phyloP scores from a whole-genome alignment of 2,329 filamentous ascomycete genomes.

The Pseudophaeomoniella oleicola region DNA sequence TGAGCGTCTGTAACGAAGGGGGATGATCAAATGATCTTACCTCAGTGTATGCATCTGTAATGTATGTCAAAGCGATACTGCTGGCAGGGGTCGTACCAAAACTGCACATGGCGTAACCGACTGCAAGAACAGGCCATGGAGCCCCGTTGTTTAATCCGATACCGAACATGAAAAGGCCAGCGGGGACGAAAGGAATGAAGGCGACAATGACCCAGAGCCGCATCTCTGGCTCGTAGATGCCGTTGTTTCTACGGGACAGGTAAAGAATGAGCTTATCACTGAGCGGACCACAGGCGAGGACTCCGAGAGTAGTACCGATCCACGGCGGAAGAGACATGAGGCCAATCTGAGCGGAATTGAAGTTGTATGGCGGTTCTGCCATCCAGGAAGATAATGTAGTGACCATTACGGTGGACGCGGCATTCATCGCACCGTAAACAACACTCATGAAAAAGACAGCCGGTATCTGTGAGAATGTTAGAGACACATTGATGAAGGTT shows the following conservation, averaged over 20 bases:
- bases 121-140: constrained; percentile 16
- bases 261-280: constrained; percentile 25
- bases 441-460: constrained; percentile 25
- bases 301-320: constrained; percentile 24
- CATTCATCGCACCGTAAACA: constrained; percentile 24
- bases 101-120: constrained; percentile 19
- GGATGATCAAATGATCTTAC: constrained; percentile 9
- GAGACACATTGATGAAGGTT: too few species aligned
- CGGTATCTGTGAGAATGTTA: neutral
- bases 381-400: constrained; percentile 21
- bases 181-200: constrained; percentile 17
- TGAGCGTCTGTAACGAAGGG: constrained; percentile 1
- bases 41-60: constrained; percentile 16
- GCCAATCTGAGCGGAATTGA: constrained; percentile 17
- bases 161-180: constrained; percentile 25
- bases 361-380: constrained; percentile 18
- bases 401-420: constrained; percentile 19
- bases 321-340: constrained; percentile 20
- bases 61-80: constrained; percentile 15
- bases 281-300: constrained; percentile 24
- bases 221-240: constrained; percentile 36
- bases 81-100: constrained; percentile 16
- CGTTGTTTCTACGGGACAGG: constrained; percentile 28
- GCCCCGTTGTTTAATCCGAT: constrained; percentile 17
- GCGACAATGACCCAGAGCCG: constrained; percentile 25